These are phyloP conservation scores for Fusarium pininemorale DNA, from an alignment of 2,329 filamentous ascomycete species.

Conservation along the genomic window DNA sequence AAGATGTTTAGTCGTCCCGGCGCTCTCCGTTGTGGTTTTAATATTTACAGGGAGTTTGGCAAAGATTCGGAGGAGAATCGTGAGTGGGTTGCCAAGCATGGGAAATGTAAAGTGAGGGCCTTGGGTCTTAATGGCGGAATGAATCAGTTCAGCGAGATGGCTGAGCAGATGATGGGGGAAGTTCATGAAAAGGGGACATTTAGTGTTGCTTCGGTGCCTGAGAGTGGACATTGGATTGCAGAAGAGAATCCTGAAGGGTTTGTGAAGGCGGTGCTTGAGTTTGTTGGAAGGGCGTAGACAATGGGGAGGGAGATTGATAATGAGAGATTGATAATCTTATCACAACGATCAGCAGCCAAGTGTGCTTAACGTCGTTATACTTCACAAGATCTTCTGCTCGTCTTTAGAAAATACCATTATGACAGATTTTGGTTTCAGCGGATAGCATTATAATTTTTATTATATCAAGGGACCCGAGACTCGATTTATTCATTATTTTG, in stretches of 20 bases:
- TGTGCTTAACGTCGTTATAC: background rate
- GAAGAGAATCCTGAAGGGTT: constrained; percentile 19
- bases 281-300: constrained; percentile 1
- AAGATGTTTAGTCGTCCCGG: background rate
- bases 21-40: constrained; percentile 2
- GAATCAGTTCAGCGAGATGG: constrained; percentile 15
- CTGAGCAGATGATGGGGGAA: constrained; percentile 15
- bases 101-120: constrained; percentile 15
- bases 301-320: background rate
- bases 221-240: constrained; percentile 18
- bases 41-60: constrained; percentile 1
- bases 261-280: constrained; percentile 4
- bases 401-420: too few relatives aligned
- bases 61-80: constrained; percentile 14
- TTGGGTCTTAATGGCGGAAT: constrained; percentile 3
- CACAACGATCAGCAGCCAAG: constrained; percentile 13
- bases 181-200: constrained; percentile 10
- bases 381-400: background rate
- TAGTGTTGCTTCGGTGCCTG: constrained; percentile 1
- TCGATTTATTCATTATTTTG: background rate
- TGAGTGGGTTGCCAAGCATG: constrained; percentile 21
- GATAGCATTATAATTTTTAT: too few relatives aligned
- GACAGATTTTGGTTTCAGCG: too few relatives aligned
- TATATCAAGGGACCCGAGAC: background rate
- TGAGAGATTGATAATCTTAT: constrained; percentile 31